phyloP scores from a whole-genome alignment of 208 protist genomes.

The Borovskyia barvae region DNA sequence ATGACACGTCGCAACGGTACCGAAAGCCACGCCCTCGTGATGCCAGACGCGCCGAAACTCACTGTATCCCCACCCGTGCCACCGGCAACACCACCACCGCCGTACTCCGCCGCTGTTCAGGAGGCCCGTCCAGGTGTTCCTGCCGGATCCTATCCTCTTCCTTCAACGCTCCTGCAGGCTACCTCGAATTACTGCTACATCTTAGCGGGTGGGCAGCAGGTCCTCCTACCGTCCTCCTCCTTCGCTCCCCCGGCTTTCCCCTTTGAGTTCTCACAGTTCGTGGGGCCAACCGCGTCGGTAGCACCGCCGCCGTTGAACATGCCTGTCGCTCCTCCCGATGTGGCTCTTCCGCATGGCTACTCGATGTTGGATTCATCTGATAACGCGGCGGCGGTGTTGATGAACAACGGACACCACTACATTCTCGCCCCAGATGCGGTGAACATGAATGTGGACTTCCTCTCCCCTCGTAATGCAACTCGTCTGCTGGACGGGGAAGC shows the following conservation, averaged over 20 bases:
- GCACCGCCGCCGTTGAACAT: not conserved
- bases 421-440: constrained; percentile 33
- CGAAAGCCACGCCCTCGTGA: not conserved
- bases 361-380: constrained; percentile 16
- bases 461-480: no score
- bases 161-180: constrained; percentile 23
- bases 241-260: constrained; percentile 8
- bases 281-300: constrained; percentile 12
- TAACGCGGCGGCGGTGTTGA: constrained; percentile 20
- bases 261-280: not conserved
- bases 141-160: constrained; percentile 12
- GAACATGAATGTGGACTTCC: constrained; percentile 24
- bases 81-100: constrained; percentile 4
- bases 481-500: no score
- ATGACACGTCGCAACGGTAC: not conserved
- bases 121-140: not conserved
- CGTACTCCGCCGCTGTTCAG: constrained; percentile 1
- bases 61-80: not conserved
- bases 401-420: constrained; percentile 37
- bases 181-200: constrained; percentile 42
- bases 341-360: not conserved
- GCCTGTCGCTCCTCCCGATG: not conserved
- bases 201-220: constrained; percentile 31
- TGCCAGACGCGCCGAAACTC: not conserved
- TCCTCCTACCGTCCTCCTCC: constrained; percentile 35